Percentiles rank a stretch among this genome's conserved stretches.
Evolutionary conservation across 805 yeast genomes (phyloP).

Genomic region (Yarrowia porcina): DNA sequence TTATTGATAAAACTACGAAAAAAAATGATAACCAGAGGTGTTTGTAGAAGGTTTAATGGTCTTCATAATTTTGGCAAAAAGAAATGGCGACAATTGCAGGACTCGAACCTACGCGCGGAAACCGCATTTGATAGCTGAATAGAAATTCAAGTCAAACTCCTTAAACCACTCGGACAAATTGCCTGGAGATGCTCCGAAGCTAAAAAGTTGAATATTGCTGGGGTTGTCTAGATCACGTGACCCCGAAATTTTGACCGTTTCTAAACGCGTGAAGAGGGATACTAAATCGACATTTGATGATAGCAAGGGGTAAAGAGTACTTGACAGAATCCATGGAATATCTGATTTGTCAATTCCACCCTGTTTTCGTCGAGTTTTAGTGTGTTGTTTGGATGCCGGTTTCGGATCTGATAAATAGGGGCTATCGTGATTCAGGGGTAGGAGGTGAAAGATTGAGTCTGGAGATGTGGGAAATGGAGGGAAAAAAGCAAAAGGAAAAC

Average conservation of each 20-base stretch:
- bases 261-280: too few relatives aligned
- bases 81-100: conserved; percentile 23
- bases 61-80: too few relatives aligned
- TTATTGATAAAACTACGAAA: background rate
- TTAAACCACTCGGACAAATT: conserved; percentile 26
- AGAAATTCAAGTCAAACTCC: conserved; percentile 25
- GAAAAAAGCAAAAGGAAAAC: background rate
- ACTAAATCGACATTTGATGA: background rate
- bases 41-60: too few relatives aligned
- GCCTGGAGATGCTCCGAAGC: background rate
- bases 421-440: background rate
- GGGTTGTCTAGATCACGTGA: background rate
- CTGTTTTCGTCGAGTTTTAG: background rate
- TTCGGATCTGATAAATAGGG: background rate
- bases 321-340: background rate
- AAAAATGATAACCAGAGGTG: background rate
- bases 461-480: background rate
- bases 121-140: conserved; percentile 26
- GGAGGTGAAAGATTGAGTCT: too few relatives aligned
- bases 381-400: background rate
- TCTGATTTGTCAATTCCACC: too few relatives aligned
- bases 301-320: background rate
- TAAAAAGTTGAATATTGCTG: background rate
- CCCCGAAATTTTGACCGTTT: background rate
- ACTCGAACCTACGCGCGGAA: conserved; percentile 26